A percentile compares a stretch with the other conserved stretches of the same genome.
These are phyloP conservation scores for Acer negundo DNA, from an alignment of 345 rosid species.

Conservation along the genomic window DNA sequence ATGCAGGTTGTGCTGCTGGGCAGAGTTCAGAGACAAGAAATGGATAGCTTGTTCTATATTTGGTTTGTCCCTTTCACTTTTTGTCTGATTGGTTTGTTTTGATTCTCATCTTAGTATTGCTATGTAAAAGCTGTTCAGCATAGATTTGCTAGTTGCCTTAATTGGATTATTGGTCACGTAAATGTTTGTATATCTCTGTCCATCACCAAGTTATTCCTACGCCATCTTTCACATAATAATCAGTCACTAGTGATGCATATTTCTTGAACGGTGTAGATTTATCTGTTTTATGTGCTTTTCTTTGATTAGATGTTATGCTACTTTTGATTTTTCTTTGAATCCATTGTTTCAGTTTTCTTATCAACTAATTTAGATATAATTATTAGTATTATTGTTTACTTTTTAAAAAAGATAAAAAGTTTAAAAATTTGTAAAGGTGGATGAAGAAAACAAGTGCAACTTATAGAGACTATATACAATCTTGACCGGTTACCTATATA, in stretches of 20 bases:
- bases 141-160: background rate
- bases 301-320: background rate
- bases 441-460: background rate
- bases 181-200: background rate
- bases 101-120: background rate
- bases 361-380: no score
- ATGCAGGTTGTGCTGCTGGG: conserved; percentile 81
- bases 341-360: no score
- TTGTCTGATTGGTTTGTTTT: background rate
- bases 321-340: no score
- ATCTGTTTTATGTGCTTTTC: background rate
- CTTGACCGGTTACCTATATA: background rate
- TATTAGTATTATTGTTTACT: no score
- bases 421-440: background rate
- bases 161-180: background rate
- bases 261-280: background rate
- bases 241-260: background rate
- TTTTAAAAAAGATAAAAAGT: no score
- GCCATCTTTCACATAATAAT: background rate
- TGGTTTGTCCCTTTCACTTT: conserved; percentile 50
- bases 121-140: background rate
- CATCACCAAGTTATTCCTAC: background rate
- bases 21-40: conserved; percentile 83
- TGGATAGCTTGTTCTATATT: conserved; percentile 78
- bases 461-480: background rate